Conservation (phyloP, 495 filamentous ascomycete species). For the Hypoxylon lienhwacheense region DNA sequence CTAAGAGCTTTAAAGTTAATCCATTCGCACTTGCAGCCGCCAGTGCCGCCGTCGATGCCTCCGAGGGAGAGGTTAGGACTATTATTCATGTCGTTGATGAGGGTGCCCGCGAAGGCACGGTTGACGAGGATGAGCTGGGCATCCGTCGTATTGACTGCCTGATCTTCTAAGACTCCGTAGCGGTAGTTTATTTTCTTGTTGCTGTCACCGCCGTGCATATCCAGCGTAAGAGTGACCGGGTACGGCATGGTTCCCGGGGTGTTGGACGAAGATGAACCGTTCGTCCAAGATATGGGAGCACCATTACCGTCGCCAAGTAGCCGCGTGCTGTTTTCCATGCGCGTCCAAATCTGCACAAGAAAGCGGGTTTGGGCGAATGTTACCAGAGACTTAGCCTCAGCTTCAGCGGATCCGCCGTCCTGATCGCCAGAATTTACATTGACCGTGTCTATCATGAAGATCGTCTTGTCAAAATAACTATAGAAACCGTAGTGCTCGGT, state of each 20-base stretch:
- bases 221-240: constrained; percentile 76
- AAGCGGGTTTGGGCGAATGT: constrained; percentile 85
- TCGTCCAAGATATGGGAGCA: constrained; percentile 14
- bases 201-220: constrained; percentile 73
- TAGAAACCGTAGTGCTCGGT: constrained; percentile 95
- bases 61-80: constrained; percentile 57
- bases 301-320: constrained; percentile 40
- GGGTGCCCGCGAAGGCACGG: constrained; percentile 58
- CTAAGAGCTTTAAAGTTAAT: constrained; percentile 59
- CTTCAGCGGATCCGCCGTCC: constrained; percentile 64
- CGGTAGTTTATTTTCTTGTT: constrained; percentile 70
- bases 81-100: constrained; percentile 44
- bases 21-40: constrained; percentile 76
- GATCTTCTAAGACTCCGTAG: constrained; percentile 60
- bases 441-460: constrained; percentile 62
- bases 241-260: constrained; percentile 80
- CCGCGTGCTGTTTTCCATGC: constrained; percentile 48
- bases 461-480: constrained; percentile 84
- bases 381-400: constrained; percentile 66
- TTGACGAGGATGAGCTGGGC: constrained; percentile 60
- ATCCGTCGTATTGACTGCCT: constrained; percentile 55
- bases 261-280: constrained; percentile 36
- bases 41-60: constrained; percentile 69
- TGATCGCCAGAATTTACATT: constrained; percentile 55
- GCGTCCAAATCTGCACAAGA: constrained; percentile 90